These are phyloP conservation scores for Allodekkera sacchari DNA, from an alignment of 805 yeast genomes.

Conservation along the genomic window DNA sequence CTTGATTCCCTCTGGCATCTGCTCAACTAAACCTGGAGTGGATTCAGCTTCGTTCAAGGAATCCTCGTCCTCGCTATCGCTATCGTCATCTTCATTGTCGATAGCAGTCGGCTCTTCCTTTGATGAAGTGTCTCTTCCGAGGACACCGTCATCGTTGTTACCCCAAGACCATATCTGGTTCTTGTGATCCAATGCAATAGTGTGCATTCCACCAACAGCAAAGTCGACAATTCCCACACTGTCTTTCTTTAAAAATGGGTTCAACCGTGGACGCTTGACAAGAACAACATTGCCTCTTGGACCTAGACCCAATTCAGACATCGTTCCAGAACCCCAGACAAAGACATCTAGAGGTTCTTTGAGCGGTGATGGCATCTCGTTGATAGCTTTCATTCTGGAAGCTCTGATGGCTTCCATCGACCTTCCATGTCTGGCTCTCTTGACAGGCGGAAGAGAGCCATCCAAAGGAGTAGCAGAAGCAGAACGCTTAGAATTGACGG, in stretches of 20 bases:
- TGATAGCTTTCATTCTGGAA: slow-evolving; percentile 40
- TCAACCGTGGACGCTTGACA: slow-evolving; percentile 91
- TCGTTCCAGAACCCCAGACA: slow-evolving; percentile 94
- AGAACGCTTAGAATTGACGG: too few relatives aligned
- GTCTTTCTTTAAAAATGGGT: slow-evolving; percentile 60
- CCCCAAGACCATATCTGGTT: slow-evolving; percentile 98
- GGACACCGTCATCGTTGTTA: slow-evolving; percentile 82
- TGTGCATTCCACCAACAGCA: slow-evolving; percentile 96
- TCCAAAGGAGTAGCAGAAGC: too few relatives aligned
- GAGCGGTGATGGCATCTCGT: slow-evolving; percentile 28
- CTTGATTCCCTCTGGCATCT: slow-evolving; percentile 46
- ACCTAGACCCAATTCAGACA: slow-evolving; percentile 97
- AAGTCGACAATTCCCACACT: slow-evolving; percentile 70
- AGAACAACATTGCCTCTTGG: slow-evolving; percentile 87
- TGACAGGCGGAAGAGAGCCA: slow-evolving; percentile 18
- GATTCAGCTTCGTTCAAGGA: slow-evolving; percentile 85
- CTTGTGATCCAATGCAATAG: slow-evolving; percentile 66
- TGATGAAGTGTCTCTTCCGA: slow-evolving; percentile 76
- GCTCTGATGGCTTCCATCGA: slow-evolving; percentile 40
- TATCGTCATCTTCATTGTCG: slow-evolving; percentile 56
- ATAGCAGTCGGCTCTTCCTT: slow-evolving; percentile 54
- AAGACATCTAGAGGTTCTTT: slow-evolving; percentile 60
- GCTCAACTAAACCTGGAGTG: slow-evolving; percentile 74
- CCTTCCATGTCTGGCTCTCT: slow-evolving; percentile 26
- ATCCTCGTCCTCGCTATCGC: slow-evolving; percentile 78